Conservation (phyloP, 768 basidiomycete genomes). For the Suillus subalutaceus region DNA sequence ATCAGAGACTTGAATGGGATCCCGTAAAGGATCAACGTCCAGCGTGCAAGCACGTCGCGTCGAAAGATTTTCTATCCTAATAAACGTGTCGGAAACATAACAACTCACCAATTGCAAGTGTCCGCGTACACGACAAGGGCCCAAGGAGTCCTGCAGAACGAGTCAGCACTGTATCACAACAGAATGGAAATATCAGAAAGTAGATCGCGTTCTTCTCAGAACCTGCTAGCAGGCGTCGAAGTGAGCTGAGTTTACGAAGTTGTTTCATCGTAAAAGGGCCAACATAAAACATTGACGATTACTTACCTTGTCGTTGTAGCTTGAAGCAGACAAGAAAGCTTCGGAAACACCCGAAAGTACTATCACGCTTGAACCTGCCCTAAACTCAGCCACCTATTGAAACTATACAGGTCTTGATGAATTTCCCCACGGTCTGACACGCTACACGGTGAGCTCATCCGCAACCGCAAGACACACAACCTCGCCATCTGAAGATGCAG, state of each 20-base stretch:
- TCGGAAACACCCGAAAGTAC: slow-evolving; percentile 12
- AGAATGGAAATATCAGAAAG: slow-evolving; percentile 37
- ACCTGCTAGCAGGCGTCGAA: slow-evolving; percentile 53
- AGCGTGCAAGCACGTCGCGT: slow-evolving; percentile 64
- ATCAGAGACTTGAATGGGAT: slow-evolving; percentile 85
- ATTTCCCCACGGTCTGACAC: slow-evolving; percentile 23
- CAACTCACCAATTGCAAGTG: slow-evolving; percentile 19
- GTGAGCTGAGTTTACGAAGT: slow-evolving; percentile 63
- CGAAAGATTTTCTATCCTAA: slow-evolving; percentile 49
- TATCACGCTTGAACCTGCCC: slow-evolving; percentile 24
- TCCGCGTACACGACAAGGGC: not conserved
- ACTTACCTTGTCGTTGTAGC: slow-evolving; percentile 8
- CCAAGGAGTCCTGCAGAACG: slow-evolving; percentile 10
- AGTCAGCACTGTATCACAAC: slow-evolving; percentile 31
- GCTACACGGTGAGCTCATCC: slow-evolving; percentile 13
- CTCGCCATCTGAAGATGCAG: slow-evolving; percentile 46
- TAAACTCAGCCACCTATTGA: slow-evolving; percentile 28
- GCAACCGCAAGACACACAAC: slow-evolving; percentile 7
- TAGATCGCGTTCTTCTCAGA: slow-evolving; percentile 56
- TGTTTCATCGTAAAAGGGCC: slow-evolving; percentile 31
- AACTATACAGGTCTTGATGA: slow-evolving; percentile 34
- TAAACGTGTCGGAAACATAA: slow-evolving; percentile 7
- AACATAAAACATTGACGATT: not conserved
- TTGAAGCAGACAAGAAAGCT: not conserved
- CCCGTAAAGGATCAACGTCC: slow-evolving; percentile 63